Base-by-base conservation (phyloP, 805 yeast species). In the Phaffomyces antillensis region DNA sequence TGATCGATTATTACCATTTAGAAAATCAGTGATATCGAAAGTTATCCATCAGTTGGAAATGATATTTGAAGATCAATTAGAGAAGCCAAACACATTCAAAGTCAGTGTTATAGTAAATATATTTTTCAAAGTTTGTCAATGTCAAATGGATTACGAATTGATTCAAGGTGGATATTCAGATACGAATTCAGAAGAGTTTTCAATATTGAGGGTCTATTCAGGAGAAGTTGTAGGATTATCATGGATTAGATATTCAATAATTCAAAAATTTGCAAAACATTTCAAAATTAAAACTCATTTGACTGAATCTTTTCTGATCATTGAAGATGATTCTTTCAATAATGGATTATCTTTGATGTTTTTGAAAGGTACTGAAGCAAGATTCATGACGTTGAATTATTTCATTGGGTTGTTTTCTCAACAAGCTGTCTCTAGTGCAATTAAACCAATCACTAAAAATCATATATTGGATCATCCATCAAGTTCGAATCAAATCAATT, bases 1-100 rank as follows among this genome's bases (percentile, higher is more conserved):
- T 37, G 58, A 56, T 41, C 30, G 39, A 8, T 31, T 58, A 11
- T 25, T 51, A 3, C 52, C 51, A 7, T 48, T 32, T 26, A 49
- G 61, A 39, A 37, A 43, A 1, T 23, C 16, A 3, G 39, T 44
- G 1, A n/a, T 52, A 1, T 36, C 46, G 1, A 31, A 38, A 6
- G 41, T 46, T 3, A 37, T 45, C 4, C 3, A n/a, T 10, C 36
- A 26, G n/a, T 40, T 52, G 9, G 34, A 34, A 7, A 1, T 9
- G 4, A 30, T 42, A 15, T 5, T 20, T 9, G 40, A 36, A 11
- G 41, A 37, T 5, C 40, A 36, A 20, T 10, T 37, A 8, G 36
- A 26, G 10, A 41, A 32, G 18, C 36, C 49, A 9, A 28, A 48
- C 2, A 44, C 50, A 3, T 40, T 43, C 15, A 48, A 35, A 18